phyloP scores from a whole-genome alignment of 2,329 filamentous ascomycete genomes.

The Onygenales sp. region DNA sequence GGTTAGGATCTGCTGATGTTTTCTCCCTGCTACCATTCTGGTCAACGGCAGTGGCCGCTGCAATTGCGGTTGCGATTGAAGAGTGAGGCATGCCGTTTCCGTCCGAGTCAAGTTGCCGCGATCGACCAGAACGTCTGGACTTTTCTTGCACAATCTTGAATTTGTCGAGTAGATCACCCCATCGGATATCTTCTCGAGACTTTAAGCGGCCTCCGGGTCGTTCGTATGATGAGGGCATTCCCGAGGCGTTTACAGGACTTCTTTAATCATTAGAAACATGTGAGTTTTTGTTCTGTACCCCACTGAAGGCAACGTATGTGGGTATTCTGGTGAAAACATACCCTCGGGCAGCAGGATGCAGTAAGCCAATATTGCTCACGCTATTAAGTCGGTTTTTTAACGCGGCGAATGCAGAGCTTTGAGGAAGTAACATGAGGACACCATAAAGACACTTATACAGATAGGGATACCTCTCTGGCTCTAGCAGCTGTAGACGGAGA shows the following conservation, averaged over 20 bases:
- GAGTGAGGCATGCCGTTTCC: slow-evolving; percentile 31
- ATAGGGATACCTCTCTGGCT: slow-evolving; percentile 89
- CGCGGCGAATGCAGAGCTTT: slow-evolving; percentile 93
- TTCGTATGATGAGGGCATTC: slow-evolving; percentile 47
- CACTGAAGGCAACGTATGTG: not conserved
- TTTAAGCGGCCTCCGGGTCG: slow-evolving; percentile 57
- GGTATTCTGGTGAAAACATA: slow-evolving; percentile 40
- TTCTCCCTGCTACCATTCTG: slow-evolving; percentile 22
- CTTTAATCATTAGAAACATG: not conserved
- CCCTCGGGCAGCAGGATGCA: slow-evolving; percentile 73
- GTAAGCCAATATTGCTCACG: slow-evolving; percentile 90
- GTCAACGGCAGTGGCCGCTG: slow-evolving; percentile 19
- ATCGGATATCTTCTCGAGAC: slow-evolving; percentile 80
- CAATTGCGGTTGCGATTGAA: slow-evolving; percentile 23
- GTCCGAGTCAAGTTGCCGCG: slow-evolving; percentile 42
- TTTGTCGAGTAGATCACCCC: slow-evolving; percentile 88
- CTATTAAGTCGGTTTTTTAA: slow-evolving; percentile 94
- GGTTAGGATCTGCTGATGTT: slow-evolving; percentile 1
- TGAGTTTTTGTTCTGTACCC: not conserved
- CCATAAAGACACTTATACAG: slow-evolving; percentile 97
- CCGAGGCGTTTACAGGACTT: not conserved
- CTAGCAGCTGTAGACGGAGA: slow-evolving; percentile 83
- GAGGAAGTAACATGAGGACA: slow-evolving; percentile 92
- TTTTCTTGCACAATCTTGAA: slow-evolving; percentile 86
- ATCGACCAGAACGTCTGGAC: slow-evolving; percentile 60